These are phyloP conservation scores for Aspergillus udagawae DNA, from an alignment of 2,329 filamentous ascomycete species.

Conservation along the genomic window DNA sequence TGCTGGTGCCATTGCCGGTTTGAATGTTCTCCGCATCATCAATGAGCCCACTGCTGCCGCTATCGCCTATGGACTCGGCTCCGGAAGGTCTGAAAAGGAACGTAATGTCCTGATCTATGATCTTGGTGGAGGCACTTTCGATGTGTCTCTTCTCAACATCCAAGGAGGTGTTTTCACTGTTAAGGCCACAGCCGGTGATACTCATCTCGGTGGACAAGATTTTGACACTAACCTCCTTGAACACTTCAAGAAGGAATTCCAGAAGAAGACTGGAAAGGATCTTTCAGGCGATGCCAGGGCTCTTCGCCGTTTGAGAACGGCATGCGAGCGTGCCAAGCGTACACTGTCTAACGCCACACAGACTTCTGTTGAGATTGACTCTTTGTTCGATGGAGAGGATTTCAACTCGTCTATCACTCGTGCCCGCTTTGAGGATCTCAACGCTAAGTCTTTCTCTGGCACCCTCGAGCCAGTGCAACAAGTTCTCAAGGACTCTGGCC, in stretches of 20 bases:
- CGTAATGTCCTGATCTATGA: constrained; percentile 99
- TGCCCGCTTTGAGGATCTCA: constrained; percentile 98
- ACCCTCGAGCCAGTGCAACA: constrained; percentile 94
- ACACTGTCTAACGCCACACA: constrained; percentile 96
- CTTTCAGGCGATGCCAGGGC: constrained; percentile 82
- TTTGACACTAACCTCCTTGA: constrained; percentile 96
- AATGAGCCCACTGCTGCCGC: constrained; percentile 99
- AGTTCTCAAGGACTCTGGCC: constrained; percentile 85
- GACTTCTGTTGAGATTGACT: constrained; percentile 98
- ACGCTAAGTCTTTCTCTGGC: constrained; percentile 89
- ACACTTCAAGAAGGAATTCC: constrained; percentile 95
- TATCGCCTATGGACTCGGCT: constrained; percentile 95
- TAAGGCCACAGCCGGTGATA: constrained; percentile 97
- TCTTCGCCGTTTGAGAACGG: constrained; percentile 90
- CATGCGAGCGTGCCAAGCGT: constrained; percentile 99
- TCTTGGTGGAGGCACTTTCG: constrained; percentile 99
- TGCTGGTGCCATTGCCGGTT: constrained; percentile 91
- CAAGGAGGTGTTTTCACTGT: constrained; percentile 99
- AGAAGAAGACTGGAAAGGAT: constrained; percentile 73
- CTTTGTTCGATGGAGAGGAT: constrained; percentile 95
- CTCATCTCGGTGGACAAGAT: constrained; percentile 90
- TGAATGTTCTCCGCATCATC: constrained; percentile 99
- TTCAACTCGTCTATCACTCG: constrained; percentile 97
- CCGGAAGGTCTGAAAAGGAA: constrained; percentile 95
- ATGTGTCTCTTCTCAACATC: constrained; percentile 98